These are phyloP conservation scores for Vigna trinervia DNA, from an alignment of 306 rosid species.

Conservation along the genomic window DNA sequence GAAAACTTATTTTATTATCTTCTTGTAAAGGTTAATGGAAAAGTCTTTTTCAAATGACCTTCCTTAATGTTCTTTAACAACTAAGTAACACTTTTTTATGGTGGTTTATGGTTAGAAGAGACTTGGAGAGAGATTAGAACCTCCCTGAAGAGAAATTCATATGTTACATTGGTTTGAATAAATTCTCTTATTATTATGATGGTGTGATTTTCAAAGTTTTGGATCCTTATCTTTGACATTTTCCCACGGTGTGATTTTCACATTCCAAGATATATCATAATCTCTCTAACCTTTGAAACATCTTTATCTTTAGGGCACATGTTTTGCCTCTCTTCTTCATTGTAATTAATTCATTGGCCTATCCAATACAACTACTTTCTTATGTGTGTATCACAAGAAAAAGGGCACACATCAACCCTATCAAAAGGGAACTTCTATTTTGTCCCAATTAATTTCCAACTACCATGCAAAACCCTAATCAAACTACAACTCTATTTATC, in stretches of 20 bases:
- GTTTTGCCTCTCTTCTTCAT: neutral
- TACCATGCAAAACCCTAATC: neutral
- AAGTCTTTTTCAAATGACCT: too few relatives aligned
- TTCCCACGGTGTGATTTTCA: neutral
- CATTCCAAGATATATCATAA: neutral
- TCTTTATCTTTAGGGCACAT: constrained; percentile 9
- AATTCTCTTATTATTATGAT: neutral
- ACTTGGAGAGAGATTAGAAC: neutral
- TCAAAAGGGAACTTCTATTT: neutral
- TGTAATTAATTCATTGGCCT: neutral
- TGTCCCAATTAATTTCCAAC: constrained; percentile 9
- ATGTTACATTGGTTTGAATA: neutral
- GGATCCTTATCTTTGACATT: constrained; percentile 11
- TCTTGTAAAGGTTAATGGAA: too few relatives aligned
- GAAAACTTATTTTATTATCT: too few relatives aligned
- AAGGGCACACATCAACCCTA: neutral
- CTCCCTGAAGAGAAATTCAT: neutral
- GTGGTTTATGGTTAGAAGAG: neutral
- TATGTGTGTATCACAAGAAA: constrained; percentile 7
- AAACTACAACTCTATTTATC: neutral
- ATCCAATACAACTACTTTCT: neutral
- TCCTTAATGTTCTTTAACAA: too few relatives aligned
- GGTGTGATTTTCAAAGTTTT: constrained; percentile 2
- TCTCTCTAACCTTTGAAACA: neutral
- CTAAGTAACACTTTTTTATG: too few relatives aligned